phyloP scores from a whole-genome alignment of 306 rosid genomes.

The Potentilla sterilis region DNA sequence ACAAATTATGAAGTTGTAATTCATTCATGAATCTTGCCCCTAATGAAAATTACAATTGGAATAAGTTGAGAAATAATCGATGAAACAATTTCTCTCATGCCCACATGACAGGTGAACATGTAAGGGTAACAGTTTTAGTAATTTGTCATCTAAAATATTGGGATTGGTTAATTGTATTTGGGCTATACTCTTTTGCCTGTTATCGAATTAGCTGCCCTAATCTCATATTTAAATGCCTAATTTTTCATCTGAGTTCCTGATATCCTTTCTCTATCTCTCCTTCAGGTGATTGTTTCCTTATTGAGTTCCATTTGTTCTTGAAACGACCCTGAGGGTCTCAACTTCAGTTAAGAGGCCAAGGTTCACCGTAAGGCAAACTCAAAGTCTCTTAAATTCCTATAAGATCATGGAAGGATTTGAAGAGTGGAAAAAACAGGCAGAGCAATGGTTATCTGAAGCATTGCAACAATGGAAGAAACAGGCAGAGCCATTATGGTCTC shows the following conservation, averaged over 20 bases:
- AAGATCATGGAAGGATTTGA: conserved; percentile 28
- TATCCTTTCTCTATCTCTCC: background rate
- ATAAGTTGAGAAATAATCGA: background rate
- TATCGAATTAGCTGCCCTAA: background rate
- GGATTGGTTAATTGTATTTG: background rate
- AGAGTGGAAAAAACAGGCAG: conserved; percentile 45
- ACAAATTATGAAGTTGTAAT: background rate
- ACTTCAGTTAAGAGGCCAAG: background rate
- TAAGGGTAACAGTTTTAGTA: background rate
- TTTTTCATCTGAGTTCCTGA: too few species aligned
- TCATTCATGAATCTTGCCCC: background rate
- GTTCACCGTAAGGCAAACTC: background rate
- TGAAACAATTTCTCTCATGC: background rate
- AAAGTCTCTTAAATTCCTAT: background rate
- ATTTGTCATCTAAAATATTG: background rate
- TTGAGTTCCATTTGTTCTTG: background rate
- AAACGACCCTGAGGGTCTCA: background rate
- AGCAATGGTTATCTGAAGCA: conserved; percentile 33
- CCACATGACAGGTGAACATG: background rate
- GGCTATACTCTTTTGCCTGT: background rate
- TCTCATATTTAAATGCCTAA: background rate
- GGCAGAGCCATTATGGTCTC: background rate
- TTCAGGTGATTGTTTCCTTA: too few species aligned
- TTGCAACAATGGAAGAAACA: background rate
- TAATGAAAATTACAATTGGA: background rate